Evolutionary conservation across 768 basidiomycete species (phyloP), one percentile per base, ranked within the genome.

Genomic region (Termitomyces bulborhizus): DNA sequence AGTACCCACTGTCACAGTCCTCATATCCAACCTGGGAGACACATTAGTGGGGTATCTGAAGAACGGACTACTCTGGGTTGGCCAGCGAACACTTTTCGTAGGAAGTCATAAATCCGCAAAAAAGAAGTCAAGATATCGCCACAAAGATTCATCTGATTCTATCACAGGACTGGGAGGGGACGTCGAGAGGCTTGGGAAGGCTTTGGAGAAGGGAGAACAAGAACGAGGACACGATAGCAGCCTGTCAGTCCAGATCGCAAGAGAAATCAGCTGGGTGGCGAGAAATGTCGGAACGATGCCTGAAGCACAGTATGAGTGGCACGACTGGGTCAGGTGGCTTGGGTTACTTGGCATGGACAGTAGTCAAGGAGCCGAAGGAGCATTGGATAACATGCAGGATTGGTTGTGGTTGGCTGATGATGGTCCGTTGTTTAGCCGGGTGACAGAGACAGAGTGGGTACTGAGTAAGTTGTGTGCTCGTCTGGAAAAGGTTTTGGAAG

Each of bases 11-110:
- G 34, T 36, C 34, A 36, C 13, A 12, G 34, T 36, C 34, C 34
- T 36, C 1, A 73, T 77, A n/a, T 70, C 78, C 27, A 77, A 79
- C 45, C 68, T 85, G 15, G 34, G 74, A 0, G 77, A 80, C 18
- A 72, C 74, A 40, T 68, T 88, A 24, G 73, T 78, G 0, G 62
- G 60, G n/a, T 66, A 64, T 60, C 58, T 77, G 15, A 62, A 68
- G 46, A 57, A 68, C n/a, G 65, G 64, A 11, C 68, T 71, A 12
- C 56, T 69, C 1, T 71, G 71, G 62, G 42, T 67, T 11, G 66
- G 68, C 3, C 51, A 61, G 32, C 34, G 59, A 53, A 70, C 66
- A 4, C 60, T 69, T 26, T 53, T 68, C 7, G 68, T 68, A 3
- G 71, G 73, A 53, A 50, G 61, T 16, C 16, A 34, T 36, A 12